A percentile compares a stretch with the other conserved stretches of the same genome.
Evolutionary conservation across 345 rosid genomes (phyloP).

Genomic region (Syzygium jambos): DNA sequence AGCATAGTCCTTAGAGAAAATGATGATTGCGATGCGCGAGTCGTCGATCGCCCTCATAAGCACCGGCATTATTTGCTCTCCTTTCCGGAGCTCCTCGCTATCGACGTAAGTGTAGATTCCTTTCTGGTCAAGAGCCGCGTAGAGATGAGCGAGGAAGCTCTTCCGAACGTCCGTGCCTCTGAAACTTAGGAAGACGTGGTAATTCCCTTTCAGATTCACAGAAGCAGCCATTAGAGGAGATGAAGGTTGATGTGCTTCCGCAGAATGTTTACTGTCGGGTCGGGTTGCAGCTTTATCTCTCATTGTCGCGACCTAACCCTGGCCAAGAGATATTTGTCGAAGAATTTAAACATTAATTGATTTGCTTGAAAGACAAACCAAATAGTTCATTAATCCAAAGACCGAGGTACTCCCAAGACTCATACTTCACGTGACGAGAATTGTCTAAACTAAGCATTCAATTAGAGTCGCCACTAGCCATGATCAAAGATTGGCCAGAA

Average conservation of each 20-base stretch:
- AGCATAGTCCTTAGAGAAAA: not conserved
- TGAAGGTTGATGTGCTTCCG: not conserved
- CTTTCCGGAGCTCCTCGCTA: not conserved
- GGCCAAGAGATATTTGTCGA: too few relatives aligned
- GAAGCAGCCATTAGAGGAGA: not conserved
- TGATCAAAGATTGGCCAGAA: too few relatives aligned
- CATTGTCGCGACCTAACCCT: not conserved
- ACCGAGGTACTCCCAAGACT: too few relatives aligned
- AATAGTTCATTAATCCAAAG: too few relatives aligned
- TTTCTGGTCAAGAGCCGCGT: rapidly evolving
- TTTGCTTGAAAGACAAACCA: too few relatives aligned
- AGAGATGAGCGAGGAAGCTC: not conserved
- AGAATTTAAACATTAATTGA: too few relatives aligned
- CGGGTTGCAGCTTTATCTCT: not conserved
- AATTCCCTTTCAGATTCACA: not conserved
- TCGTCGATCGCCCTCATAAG: not conserved
- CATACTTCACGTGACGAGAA: too few relatives aligned
- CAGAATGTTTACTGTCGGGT: not conserved
- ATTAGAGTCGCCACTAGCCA: too few relatives aligned
- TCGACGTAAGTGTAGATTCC: not conserved
- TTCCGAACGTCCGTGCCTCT: not conserved
- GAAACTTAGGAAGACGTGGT: not conserved
- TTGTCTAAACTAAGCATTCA: too few relatives aligned
- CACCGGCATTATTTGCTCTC: rapidly evolving
- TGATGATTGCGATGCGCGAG: not conserved